These are phyloP conservation scores for Aspergillus puulaauensis DNA, from an alignment of 2,329 filamentous ascomycete species.

Conservation along the genomic window DNA sequence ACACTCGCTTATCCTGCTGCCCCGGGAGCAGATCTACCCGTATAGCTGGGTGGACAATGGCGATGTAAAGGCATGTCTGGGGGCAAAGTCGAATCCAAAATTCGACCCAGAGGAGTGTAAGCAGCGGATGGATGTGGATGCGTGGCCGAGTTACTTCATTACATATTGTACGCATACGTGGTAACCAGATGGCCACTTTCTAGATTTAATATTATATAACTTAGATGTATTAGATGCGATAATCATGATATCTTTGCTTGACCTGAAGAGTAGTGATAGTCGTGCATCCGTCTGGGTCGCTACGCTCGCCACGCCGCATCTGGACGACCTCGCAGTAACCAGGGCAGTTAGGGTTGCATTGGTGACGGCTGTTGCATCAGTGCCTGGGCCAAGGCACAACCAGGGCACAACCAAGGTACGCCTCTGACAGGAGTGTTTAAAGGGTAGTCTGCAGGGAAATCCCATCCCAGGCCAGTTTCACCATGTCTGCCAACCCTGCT, in stretches of 20 bases:
- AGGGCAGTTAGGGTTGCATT: background rate
- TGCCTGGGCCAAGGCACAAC: background rate
- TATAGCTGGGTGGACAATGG: conserved; percentile 22
- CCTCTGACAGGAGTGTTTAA: background rate
- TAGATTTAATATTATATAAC: background rate
- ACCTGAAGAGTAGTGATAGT: background rate
- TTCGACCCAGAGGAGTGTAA: conserved; percentile 22
- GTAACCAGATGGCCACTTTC: conserved; percentile 1
- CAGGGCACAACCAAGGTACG: background rate
- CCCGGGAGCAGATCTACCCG: conserved; percentile 19
- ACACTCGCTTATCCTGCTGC: conserved; percentile 17
- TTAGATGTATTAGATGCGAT: background rate
- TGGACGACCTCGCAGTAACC: background rate
- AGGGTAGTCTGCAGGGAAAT: background rate
- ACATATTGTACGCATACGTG: conserved; percentile 24
- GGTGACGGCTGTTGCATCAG: background rate
- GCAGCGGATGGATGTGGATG: conserved; percentile 18
- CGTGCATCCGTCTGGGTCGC: background rate
- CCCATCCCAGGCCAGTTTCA: background rate
- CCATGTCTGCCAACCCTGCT: background rate
- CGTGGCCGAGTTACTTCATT: conserved; percentile 25
- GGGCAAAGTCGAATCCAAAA: conserved; percentile 12
- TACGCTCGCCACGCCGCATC: background rate
- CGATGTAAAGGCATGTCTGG: conserved; percentile 14
- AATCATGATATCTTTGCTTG: background rate